Evolutionary conservation across 2,329 filamentous ascomycete genomes (phyloP), one percentile per base, ranked within the genome.

Genomic region (Colletotrichum sojae): DNA sequence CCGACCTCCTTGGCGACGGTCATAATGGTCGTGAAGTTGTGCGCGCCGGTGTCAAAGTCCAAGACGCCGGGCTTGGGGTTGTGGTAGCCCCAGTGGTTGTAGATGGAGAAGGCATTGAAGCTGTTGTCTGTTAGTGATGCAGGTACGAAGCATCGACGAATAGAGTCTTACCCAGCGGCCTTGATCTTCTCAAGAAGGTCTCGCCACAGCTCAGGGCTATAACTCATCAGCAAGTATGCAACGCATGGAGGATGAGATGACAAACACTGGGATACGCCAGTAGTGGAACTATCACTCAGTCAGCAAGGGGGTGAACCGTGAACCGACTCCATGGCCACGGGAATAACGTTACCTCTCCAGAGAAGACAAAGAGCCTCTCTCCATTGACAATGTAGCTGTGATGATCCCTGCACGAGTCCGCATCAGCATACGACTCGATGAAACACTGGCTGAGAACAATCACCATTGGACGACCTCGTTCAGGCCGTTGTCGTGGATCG

Each of bases 1-100:
- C 81, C 82, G 59, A 81, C 77, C 39, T 84, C 80, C 59, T 84
- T 79, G 1, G 83, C 83, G 13, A 83, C 76, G 9, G 76, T 76
- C 74, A 87, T 84, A 72, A 85, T 87, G 12, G 75, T 75, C 1
- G 83, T 83, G 54, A 88, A 80, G 56, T 88, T 81, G 60, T 87
- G 86, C 15, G 78, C 77, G 5, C 75, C 77, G 9, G 58, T 70
- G 10, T 75, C 79, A 5, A 73, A 76, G 31, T 75, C 72, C 79
- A 80, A 64, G 83, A 85, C 70, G 0, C 78, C 80, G 0, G 79
- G 77, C 0, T 76, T 72, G 3, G 80, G 75, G 53, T 80, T 79
- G 62, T 83, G 81, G 57, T 78, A 83, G 8, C 80, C 80, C 81
- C 81, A 83, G 60, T 79, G 78, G 52, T 77, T 79, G 72, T 83